Evolutionary conservation across 352 stramenopile genomes (phyloP), one percentile per base, ranked within the genome.

Genomic region (Pythium volutum): DNA sequence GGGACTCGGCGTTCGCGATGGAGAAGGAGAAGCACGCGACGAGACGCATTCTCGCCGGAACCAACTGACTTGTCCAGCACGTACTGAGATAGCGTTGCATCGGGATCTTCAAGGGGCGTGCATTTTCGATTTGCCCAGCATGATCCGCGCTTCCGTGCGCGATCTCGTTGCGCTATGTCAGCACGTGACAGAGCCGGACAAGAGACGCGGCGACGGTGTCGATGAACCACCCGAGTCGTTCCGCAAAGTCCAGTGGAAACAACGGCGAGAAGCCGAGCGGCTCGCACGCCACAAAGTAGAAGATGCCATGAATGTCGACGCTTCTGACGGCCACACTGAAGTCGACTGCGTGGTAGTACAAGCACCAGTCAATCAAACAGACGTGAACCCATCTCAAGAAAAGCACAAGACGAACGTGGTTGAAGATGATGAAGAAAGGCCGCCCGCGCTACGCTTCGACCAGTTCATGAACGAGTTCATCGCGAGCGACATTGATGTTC

Each of bases 241-340:
- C 42, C 69, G 69, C 29, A 89, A 85, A 52, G 45, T 60, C 9
- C 66, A 70, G 33, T 87, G 75, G 75, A 68, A 72, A 31, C 70
- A 61, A 18, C 60, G 64, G 6, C 77, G 73, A 10, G 67, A 79
- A 55, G 61, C 52, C 48, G 34, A 52, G 18, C 67, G 59, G 49
- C 51, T 67, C n/a, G 43, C 29, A 4, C 12, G n/a, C 29, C 18
- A 39, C 18, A 29, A 42, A 16, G 29, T 29, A 3, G 47, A 54
- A 3, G 47, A 54, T 29, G 47, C 47, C 36, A 16, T 43, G 5
- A 6, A 1, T 14, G 36, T 43, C 36, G 4, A 43, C 11, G 36
- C 16, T 12, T 43, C 9, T 18, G 18, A 43, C 2, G n/a, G n/a
- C n/a, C n/a, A n/a, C n/a, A n/a, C n/a, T n/a, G n/a, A n/a, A n/a